Evolutionary conservation across 2,329 filamentous ascomycete species (phyloP).

Genomic region (Epichloe brachyelytri): DNA sequence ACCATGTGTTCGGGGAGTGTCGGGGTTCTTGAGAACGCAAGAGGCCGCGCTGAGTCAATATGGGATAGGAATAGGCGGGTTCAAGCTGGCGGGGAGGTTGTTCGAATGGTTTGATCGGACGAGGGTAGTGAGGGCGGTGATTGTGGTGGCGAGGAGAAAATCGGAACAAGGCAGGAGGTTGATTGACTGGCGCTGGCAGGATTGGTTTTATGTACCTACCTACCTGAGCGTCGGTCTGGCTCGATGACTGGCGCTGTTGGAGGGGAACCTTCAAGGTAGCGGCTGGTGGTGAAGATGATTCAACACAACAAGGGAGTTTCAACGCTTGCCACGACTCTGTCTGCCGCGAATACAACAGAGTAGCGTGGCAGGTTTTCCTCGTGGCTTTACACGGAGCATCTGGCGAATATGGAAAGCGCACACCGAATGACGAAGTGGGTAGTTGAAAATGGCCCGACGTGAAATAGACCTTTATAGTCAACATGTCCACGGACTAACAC

Average conservation of each 20-base stretch:
- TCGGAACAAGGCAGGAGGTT: not conserved
- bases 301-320: no score
- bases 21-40: conserved; percentile 27
- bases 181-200: not conserved
- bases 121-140: conserved; percentile 20
- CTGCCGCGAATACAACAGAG: not conserved
- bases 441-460: no score
- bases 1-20: conserved; percentile 39
- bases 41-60: conserved; percentile 20
- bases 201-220: no score
- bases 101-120: conserved; percentile 26
- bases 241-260: no score
- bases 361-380: not conserved
- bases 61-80: conserved; percentile 21
- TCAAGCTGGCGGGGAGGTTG: conserved; percentile 23
- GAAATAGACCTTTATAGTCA: not conserved
- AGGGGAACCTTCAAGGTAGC: no score
- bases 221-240: no score
- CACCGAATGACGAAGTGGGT: no score
- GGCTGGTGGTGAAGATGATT: no score
- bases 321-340: no score
- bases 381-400: not conserved
- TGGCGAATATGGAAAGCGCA: not conserved
- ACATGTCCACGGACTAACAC: not conserved
- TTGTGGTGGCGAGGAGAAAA: conserved; percentile 19